Evolutionary conservation across 192 early-diverging fungal species (phyloP).

Genomic region (Backusella morwellensis): DNA sequence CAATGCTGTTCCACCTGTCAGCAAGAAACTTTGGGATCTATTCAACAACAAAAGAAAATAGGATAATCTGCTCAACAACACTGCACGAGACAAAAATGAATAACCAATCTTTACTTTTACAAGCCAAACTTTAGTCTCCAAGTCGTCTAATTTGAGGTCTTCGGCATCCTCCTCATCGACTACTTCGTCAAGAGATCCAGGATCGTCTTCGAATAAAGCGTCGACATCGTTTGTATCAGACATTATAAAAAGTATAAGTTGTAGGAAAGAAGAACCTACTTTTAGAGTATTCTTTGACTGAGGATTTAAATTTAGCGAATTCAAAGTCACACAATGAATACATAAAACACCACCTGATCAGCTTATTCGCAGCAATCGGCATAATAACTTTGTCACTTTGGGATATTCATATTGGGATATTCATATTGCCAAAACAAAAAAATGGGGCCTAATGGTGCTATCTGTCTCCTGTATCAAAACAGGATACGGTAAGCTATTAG

Average conservation of each 20-base stretch:
- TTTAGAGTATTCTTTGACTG: background rate
- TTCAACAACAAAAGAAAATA: background rate
- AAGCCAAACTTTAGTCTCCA: constrained; percentile 83
- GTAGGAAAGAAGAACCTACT: background rate
- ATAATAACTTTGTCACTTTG: too few relatives aligned
- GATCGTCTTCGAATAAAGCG: constrained; percentile 51
- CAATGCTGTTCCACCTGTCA: constrained; percentile 72
- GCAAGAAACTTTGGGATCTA: constrained; percentile 87
- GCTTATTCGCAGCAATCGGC: background rate
- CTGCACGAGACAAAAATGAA: background rate
- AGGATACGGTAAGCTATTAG: too few relatives aligned
- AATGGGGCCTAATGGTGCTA: too few relatives aligned
- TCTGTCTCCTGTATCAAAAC: too few relatives aligned
- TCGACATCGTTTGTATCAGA: constrained; percentile 42
- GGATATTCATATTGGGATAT: too few relatives aligned
- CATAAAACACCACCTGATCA: background rate
- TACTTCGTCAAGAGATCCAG: constrained; percentile 45
- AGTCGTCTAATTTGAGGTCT: constrained; percentile 61
- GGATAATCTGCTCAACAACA: background rate
- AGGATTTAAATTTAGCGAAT: background rate
- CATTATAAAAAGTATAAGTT: constrained; percentile 1
- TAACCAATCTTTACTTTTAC: constrained; percentile 66
- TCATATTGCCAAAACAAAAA: too few relatives aligned
- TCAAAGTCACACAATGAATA: background rate
- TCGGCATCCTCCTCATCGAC: constrained; percentile 66